phyloP scores from a whole-genome alignment of 805 yeast species.

The Monosporozyma solicola region DNA sequence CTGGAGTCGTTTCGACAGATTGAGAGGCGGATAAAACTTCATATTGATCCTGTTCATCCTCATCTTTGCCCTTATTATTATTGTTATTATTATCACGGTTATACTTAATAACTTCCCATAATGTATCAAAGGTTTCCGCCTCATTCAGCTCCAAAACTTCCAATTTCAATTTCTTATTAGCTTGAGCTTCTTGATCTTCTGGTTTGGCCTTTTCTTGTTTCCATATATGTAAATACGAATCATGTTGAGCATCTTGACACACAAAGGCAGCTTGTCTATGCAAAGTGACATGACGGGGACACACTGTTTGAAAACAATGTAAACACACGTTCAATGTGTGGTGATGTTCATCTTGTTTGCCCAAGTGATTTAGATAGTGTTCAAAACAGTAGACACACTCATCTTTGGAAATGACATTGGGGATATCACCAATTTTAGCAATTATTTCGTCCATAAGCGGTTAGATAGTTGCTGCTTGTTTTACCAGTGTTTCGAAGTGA shows the following conservation, averaged over 20 bases:
- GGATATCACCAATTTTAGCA: slow-evolving; percentile 12
- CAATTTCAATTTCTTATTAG: slow-evolving; percentile 26
- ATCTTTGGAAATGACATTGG: slow-evolving; percentile 59
- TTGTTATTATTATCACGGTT: slow-evolving; percentile 3
- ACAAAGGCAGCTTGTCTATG: slow-evolving; percentile 37
- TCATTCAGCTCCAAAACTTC: slow-evolving; percentile 25
- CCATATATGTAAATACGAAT: slow-evolving; percentile 48
- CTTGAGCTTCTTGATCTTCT: slow-evolving; percentile 21
- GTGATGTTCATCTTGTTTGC: slow-evolving; percentile 18
- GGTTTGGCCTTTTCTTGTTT: slow-evolving; percentile 41
- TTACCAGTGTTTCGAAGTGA: not conserved
- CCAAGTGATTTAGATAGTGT: slow-evolving; percentile 39
- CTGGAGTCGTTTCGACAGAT: not conserved
- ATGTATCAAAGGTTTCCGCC: slow-evolving; percentile 24
- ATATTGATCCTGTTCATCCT: slow-evolving; percentile 1
- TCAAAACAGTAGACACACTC: slow-evolving; percentile 86
- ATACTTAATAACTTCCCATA: slow-evolving; percentile 17
- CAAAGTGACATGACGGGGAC: slow-evolving; percentile 48
- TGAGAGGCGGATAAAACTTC: not conserved
- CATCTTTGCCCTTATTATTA: not conserved
- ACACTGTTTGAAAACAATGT: slow-evolving; percentile 61
- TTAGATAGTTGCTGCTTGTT: not conserved
- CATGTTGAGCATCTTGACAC: slow-evolving; percentile 39
- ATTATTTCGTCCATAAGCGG: not conserved
- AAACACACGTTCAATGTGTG: slow-evolving; percentile 60